These are phyloP conservation scores for Tulasnella sp. DNA, from an alignment of 768 basidiomycete species.

Conservation along the genomic window DNA sequence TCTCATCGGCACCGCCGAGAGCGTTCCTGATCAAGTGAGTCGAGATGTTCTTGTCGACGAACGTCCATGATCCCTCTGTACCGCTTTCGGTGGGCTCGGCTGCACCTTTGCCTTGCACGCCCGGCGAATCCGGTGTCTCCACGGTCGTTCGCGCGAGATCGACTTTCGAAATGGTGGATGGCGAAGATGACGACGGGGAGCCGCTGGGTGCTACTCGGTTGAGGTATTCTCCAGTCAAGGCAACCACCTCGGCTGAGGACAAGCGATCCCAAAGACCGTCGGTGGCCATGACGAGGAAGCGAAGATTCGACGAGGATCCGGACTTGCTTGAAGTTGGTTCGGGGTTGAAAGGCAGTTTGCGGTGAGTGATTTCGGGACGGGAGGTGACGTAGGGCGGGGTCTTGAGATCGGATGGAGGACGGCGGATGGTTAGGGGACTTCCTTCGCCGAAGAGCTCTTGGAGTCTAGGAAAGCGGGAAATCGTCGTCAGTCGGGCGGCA, in stretches of 20 bases:
- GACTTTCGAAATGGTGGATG: slow-evolving; percentile 29
- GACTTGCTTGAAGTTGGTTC: slow-evolving; percentile 13
- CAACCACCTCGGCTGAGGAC: slow-evolving; percentile 71
- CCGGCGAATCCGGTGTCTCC: slow-evolving; percentile 26
- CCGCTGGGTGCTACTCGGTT: slow-evolving; percentile 55
- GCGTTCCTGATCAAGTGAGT: slow-evolving; percentile 84
- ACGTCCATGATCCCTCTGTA: slow-evolving; percentile 47
- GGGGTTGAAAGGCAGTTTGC: slow-evolving; percentile 45
- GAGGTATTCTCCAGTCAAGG: slow-evolving; percentile 74
- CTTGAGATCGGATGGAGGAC: slow-evolving; percentile 51
- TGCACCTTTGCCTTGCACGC: slow-evolving; percentile 40
- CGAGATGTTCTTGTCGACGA: slow-evolving; percentile 65
- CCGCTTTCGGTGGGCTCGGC: slow-evolving; percentile 17
- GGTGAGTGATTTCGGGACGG: slow-evolving; percentile 68
- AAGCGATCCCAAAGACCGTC: slow-evolving; percentile 63
- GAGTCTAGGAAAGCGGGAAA: slow-evolving; percentile 30
- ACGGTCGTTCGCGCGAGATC: slow-evolving; percentile 44
- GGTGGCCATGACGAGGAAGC: slow-evolving; percentile 83
- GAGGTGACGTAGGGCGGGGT: slow-evolving; percentile 92
- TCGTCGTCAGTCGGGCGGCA: neutral
- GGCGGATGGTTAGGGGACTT: slow-evolving; percentile 46
- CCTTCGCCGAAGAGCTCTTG: slow-evolving; percentile 57
- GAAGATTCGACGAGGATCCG: slow-evolving; percentile 27
- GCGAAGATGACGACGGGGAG: slow-evolving; percentile 19
- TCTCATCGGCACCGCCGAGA: slow-evolving; percentile 62